Evolutionary conservation across 2,329 filamentous ascomycete species (phyloP), one percentile per base, ranked within the genome.

Genomic region (Diplodia mutila): DNA sequence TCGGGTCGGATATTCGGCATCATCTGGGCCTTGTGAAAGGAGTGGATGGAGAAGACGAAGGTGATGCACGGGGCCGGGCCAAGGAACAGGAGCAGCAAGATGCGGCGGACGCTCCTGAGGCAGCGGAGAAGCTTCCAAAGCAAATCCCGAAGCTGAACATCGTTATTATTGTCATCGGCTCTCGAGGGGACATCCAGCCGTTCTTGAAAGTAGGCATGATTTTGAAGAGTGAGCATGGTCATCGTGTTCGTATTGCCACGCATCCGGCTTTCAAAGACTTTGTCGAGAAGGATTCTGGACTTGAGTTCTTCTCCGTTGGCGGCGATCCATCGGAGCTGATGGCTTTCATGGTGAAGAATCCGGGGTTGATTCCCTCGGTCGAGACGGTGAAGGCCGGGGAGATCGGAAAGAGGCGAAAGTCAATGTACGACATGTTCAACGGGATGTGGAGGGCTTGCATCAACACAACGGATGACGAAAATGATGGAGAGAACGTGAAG

Each of bases 271-370:
- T 94, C 76, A 88, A 88, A 57, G 86, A 92, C 0, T 93, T 94
- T 72, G 87, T 94, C 1, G 85, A 92, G 72, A 85, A 89, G 59
- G 90, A 93, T 69, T 88, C 80, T 16, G 90, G 88, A 0, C 83
- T 94, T 0, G 91, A 94, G 72, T 94, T 94, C 79, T 94, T 94
- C 78, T 90, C 87, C 1, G 87, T 94, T 1, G 91, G 91, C 1
- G 92, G 92, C 1, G 89, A 94, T 72, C 92, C 92, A 1, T 87
- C 89, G 0, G 91, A 94, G 77, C 82, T 95, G 1, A 94, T 94
- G 92, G 89, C 90, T 0, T 94, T 93, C 76, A 94, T 95, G 92
- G 91, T 94, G 39, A 93, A 93, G 80, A 93, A 94, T 73, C 91
- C 84, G 0, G 91, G 91, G 4, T 83, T 94, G 77, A 90, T 95